Evolutionary conservation across 768 basidiomycete genomes (phyloP).

Genomic region (Tricholoma terreum): DNA sequence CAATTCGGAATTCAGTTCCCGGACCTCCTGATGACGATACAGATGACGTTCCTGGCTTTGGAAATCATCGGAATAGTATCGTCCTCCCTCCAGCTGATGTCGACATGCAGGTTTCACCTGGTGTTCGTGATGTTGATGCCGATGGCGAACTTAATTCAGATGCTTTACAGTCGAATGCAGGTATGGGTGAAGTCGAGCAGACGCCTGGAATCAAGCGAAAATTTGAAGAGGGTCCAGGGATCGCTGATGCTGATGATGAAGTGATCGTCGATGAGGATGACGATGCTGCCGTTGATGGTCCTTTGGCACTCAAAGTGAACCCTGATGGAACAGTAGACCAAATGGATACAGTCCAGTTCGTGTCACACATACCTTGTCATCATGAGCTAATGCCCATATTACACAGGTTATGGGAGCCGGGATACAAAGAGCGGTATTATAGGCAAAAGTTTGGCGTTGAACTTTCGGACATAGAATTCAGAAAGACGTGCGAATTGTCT

Average conservation of each 20-base stretch:
- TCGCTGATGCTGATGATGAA: slow-evolving; percentile 43
- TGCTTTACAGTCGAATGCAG: slow-evolving; percentile 17
- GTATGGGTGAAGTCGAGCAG: slow-evolving; percentile 13
- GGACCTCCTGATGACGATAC: slow-evolving; percentile 17
- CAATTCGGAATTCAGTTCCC: not conserved
- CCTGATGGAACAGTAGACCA: slow-evolving; percentile 93
- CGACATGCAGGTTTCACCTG: slow-evolving; percentile 5
- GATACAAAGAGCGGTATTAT: slow-evolving; percentile 95
- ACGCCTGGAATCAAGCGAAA: slow-evolving; percentile 41
- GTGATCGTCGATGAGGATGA: slow-evolving; percentile 51
- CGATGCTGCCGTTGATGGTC: slow-evolving; percentile 37
- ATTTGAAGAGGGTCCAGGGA: slow-evolving; percentile 45
- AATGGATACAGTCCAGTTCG: slow-evolving; percentile 88
- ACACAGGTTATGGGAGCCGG: slow-evolving; percentile 88
- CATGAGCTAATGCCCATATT: slow-evolving; percentile 8
- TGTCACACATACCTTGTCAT: not conserved
- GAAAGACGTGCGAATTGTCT: slow-evolving; percentile 54
- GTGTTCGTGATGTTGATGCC: slow-evolving; percentile 23
- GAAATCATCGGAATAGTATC: slow-evolving; percentile 18
- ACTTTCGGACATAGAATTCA: slow-evolving; percentile 65
- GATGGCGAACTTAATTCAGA: slow-evolving; percentile 32
- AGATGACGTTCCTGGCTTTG: slow-evolving; percentile 40
- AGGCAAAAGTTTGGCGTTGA: slow-evolving; percentile 86
- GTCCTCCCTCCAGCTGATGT: slow-evolving; percentile 3
- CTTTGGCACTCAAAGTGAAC: slow-evolving; percentile 71